A percentile compares a stretch with the other conserved stretches of the same genome.
These are phyloP conservation scores for Hyphodiscus hymeniophilus DNA, from an alignment of 495 filamentous ascomycete genomes.

Conservation along the genomic window DNA sequence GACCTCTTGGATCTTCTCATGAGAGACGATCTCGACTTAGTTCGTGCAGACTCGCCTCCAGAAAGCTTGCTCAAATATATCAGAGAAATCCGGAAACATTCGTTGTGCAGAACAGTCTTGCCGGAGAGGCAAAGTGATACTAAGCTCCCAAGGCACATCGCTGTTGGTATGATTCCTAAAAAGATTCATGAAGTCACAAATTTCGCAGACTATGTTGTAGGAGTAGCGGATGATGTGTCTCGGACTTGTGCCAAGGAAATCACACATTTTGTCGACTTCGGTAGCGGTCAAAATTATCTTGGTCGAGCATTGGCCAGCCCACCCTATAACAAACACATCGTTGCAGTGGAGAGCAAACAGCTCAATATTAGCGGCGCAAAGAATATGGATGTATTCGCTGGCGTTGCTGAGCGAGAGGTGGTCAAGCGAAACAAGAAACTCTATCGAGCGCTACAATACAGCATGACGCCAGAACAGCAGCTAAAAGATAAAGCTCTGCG, in stretches of 20 bases:
- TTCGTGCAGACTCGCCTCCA: conserved; percentile 45
- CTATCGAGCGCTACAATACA: conserved; percentile 41
- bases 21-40: conserved; percentile 51
- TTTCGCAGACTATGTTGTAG: conserved; percentile 47
- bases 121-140: conserved; percentile 30
- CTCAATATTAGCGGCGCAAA: conserved; percentile 80
- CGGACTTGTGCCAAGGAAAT: conserved; percentile 38
- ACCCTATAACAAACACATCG: conserved; percentile 77
- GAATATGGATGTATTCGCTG: conserved; percentile 69
- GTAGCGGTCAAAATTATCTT: conserved; percentile 92
- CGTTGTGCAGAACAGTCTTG: conserved; percentile 53
- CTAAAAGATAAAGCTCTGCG: conserved; percentile 30
- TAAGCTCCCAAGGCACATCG: conserved; percentile 57
- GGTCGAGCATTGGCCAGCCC: conserved; percentile 76
- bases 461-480: conserved; percentile 27
- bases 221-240: conserved; percentile 44
- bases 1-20: conserved; percentile 71
- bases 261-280: conserved; percentile 90
- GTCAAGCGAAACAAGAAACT: conserved; percentile 70
- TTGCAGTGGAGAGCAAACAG: conserved; percentile 83
- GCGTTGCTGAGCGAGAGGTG: conserved; percentile 57
- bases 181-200: conserved; percentile 86
- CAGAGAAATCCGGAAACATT: conserved; percentile 59
- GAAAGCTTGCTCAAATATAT: conserved; percentile 65
- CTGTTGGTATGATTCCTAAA: conserved; percentile 91